Evolutionary conservation across 345 rosid species (phyloP).

Genomic region (Moricandia arvensis): DNA sequence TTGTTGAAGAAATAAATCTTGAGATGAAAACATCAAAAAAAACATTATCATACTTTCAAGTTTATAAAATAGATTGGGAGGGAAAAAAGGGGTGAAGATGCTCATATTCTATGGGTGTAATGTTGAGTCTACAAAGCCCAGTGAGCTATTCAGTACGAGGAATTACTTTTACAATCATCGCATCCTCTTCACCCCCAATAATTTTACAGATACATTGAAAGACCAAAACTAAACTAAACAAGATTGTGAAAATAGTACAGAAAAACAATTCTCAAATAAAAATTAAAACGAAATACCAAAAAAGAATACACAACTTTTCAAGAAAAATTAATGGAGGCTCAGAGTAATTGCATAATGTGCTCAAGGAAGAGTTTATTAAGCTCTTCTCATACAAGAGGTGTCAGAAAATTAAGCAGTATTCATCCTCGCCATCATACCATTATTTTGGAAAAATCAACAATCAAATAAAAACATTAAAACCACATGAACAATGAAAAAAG

Average conservation of each 20-base stretch:
- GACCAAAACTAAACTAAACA: too few relatives aligned
- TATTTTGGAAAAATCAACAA: background rate
- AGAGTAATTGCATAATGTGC: conserved; percentile 38
- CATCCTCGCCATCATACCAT: conserved; percentile 30
- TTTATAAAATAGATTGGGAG: background rate
- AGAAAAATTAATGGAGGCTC: background rate
- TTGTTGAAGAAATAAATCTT: too few relatives aligned
- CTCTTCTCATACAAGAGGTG: conserved; percentile 48
- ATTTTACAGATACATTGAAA: background rate
- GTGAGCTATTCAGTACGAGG: conserved; percentile 32
- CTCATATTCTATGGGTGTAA: conserved; percentile 37
- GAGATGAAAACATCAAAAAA: background rate
- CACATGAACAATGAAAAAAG: background rate
- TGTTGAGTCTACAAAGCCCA: conserved; percentile 39
- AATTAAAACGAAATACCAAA: background rate
- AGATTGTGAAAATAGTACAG: too few relatives aligned
- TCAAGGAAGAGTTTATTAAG: conserved; percentile 33
- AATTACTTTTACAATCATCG: conserved; percentile 30
- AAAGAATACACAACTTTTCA: background rate
- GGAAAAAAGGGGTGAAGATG: background rate
- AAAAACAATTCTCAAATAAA: too few relatives aligned
- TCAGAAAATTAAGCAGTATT: conserved; percentile 38
- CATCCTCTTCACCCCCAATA: background rate
- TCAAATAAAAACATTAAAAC: background rate
- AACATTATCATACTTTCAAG: background rate